Base-by-base conservation (phyloP, 1,139 yeast species). In the Yamadazyma taylorii region DNA sequence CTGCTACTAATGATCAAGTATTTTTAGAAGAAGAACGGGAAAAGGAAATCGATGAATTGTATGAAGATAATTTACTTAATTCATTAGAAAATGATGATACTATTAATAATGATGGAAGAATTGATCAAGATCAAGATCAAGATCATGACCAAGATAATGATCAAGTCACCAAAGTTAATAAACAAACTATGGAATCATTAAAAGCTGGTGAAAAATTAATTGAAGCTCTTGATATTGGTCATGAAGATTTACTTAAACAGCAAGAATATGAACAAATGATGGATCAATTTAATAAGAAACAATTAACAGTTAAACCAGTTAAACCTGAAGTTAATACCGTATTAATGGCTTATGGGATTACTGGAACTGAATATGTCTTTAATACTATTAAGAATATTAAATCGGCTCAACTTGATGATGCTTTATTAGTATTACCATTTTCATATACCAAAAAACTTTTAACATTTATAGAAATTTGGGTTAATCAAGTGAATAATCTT, bases 1-100 rank as follows among this genome's bases (percentile, higher is more conserved):
- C 76, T 45, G 90, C 88, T 55, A 86, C 95, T 4, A 94, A 85
- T 41, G 98, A 92, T 58, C 94, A 92, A 51, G 90, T 92, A 17
- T 92, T 92, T 61, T 64, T 94, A 43, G 97, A 92, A 58, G 99
- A 92, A 71, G 98, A 92, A 64, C 75, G 92, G 41, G 99, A 94
- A 56, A 87, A 85, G 60, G 98, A 92, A 59, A 73, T 89, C 76
- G 98, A 92, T 57, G 96, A 90, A 59, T 66, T 83, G 43, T 88
- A 90, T 56, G 98, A 92, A 56, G 73, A 75, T 17, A 85, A 86
- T 9, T 66, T 90, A 35, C 68, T 88, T 37, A 79, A 77, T 17
- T 79, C 88, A 5, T 63, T 87, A 38, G 95, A 87, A 51, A 32
- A 36, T 19, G 42, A 45, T 13, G 78, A 70, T 26, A 80, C 78